phyloP scores from a whole-genome alignment of 2,329 filamentous ascomycete genomes.

The Emergomyces pasteurianus region DNA sequence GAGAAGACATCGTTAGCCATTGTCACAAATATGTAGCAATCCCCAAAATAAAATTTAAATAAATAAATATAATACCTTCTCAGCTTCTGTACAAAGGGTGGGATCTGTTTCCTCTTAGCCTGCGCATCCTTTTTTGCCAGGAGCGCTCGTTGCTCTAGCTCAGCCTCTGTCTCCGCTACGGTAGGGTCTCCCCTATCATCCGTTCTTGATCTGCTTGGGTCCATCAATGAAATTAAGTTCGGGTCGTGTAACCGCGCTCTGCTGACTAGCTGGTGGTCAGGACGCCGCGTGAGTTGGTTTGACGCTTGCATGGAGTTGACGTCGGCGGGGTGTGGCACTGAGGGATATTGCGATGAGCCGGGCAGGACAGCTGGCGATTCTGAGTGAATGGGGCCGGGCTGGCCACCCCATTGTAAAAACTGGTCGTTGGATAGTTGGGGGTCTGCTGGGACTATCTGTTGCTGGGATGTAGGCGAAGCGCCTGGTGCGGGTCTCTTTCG shows the following conservation, averaged over 20 bases:
- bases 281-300: constrained; percentile 32
- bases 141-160: constrained; percentile 66
- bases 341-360: constrained; percentile 10
- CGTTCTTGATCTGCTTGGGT: constrained; percentile 16
- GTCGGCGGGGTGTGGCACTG: constrained; percentile 28
- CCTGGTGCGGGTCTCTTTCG: constrained; percentile 67
- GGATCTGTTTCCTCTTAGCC: constrained; percentile 86
- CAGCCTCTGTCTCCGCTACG: constrained; percentile 55
- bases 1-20: constrained; percentile 12
- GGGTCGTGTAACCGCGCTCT: constrained; percentile 28
- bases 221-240: constrained; percentile 17
- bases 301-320: constrained; percentile 37
- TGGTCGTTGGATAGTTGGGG: constrained; percentile 39
- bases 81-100: constrained; percentile 93
- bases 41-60: too few species aligned
- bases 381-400: constrained; percentile 22
- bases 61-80: constrained; percentile 67
- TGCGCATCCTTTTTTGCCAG: constrained; percentile 79
- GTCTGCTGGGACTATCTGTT: constrained; percentile 34
- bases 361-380: constrained; percentile 17
- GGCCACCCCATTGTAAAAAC: constrained; percentile 42
- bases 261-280: constrained; percentile 28
- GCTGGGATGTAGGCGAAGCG: constrained; percentile 50
- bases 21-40: too few species aligned
- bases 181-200: constrained; percentile 28